Evolutionary conservation across 495 filamentous ascomycete species (phyloP), one percentile per base, ranked within the genome.

Genomic region (Penicillium subrubescens): DNA sequence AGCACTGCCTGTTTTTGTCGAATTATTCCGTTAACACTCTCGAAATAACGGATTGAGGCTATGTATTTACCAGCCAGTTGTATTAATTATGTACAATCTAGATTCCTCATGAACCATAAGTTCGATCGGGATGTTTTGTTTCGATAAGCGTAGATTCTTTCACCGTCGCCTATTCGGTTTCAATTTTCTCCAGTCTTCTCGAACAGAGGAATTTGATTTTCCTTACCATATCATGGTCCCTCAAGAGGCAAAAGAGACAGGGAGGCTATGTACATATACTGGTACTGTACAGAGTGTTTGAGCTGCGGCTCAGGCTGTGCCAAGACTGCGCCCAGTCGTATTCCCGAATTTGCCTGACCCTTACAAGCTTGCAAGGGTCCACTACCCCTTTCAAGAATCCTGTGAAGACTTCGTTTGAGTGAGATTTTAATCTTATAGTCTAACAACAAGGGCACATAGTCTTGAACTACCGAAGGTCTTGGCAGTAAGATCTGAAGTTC

Each of bases 1-100:
- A 37, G 21, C 46, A 53, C 48, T 64, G 48, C 62, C 62, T 37
- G 51, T 43, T 54, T 46, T 35, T 12, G 52, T 23, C 39, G 31
- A n/a, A 27, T 50, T 31, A 23, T 4, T 27, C 25, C 25, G 25
- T 27, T 27, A 31, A 33, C 39, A n/a, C 54, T n/a, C 41, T 31
- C 51, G n/a, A 41, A 8, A n/a, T 14, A 7, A 23, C 48, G 14
- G 25, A 27, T 52, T 52, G 23, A 52, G 48, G 44, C 44, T 48
- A 25, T 12, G 43, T 19, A 44, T 44, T 21, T 21, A 44, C 43
- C 15, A 11, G 14, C 25, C 8, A n/a, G 23, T 5, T 21, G 43
- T 44, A 21, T 44, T 21, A n/a, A 44, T 21, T 10, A 44, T 21
- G 43, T 44, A 44, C 12, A 21, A 44, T 21, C 17, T n/a, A 8